Evolutionary conservation across 2,329 filamentous ascomycete species (phyloP), one percentile per base, ranked within the genome.

Genomic region (Sporothrix humicola): DNA sequence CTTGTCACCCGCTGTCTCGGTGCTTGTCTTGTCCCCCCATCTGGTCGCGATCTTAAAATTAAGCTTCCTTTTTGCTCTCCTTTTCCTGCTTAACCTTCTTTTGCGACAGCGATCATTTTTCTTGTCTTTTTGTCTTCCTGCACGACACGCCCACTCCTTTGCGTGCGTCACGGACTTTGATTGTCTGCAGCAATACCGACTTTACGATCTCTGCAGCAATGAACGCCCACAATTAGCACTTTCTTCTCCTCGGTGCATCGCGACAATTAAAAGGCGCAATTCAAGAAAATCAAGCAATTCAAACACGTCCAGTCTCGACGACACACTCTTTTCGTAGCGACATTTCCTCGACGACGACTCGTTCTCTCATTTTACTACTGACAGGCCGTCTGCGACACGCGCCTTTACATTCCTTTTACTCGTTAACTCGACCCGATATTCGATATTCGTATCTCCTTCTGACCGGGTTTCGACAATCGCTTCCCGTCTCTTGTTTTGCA

Each of bases 101-200:
- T 56, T 42, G 26, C 66, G 17, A 23, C 48, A 26, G 26, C 66
- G 50, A 15, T 50, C 61, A 37, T 48, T 9, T 56, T 26, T 17
- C 12, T 15, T 37, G 31, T 37, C 31, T 7, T 7, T 37, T 37
- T 37, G 31, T 37, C 31, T 37, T 37, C 31, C 31, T 37, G 31
- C 23, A 31, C 65, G 65, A 52, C 65, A 66, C 61, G 61, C 42
- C 61, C 61, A 48, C 61, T 66, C 61, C 42, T 66, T 66, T 66
- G 61, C 61, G 61, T 66, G 61, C 61, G 59, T 48, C n/a, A 17
- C 3, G 42, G 15, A 23, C 10, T 44, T 12, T 23, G 8, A 15
- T 15, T 66, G 42, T 26, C 6, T 48, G 42, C 20, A 26, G n/a
- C 42, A 48, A 8, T 46, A 12, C 26, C 13, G n/a, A 8, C 13